Evolutionary conservation across 2,329 filamentous ascomycete genomes (phyloP).

Genomic region (Fusarium sp.): DNA sequence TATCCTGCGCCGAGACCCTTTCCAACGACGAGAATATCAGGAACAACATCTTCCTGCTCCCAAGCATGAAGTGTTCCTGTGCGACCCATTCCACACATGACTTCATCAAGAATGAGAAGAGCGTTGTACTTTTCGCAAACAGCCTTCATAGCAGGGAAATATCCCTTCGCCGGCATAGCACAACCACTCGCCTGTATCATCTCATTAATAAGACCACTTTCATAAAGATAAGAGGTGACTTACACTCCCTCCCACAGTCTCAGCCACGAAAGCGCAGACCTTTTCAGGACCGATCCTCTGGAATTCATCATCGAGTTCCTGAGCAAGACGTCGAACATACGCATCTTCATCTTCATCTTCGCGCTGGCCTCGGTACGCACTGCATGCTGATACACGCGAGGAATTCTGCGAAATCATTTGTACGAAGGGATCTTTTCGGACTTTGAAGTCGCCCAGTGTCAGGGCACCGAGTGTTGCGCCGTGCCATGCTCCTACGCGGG

Average conservation of each 20-base stretch:
- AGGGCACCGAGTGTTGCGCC: constrained; percentile 38
- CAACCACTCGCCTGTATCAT: constrained; percentile 33
- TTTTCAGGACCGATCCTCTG: constrained; percentile 58
- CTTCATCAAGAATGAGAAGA: constrained; percentile 68
- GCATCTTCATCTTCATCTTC: constrained; percentile 45
- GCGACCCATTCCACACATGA: constrained; percentile 78
- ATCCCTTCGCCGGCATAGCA: constrained; percentile 54
- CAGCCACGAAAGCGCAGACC: constrained; percentile 63
- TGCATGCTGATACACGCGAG: constrained; percentile 19
- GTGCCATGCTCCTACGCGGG: constrained; percentile 34
- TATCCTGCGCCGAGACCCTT: constrained; percentile 68
- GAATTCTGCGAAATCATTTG: constrained; percentile 34
- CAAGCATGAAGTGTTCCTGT: constrained; percentile 72
- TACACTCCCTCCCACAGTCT: constrained; percentile 56
- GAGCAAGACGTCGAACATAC: constrained; percentile 56
- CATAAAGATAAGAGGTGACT: neutral
- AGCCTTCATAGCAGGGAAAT: constrained; percentile 64
- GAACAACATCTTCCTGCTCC: constrained; percentile 68
- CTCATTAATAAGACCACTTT: neutral
- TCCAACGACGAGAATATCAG: constrained; percentile 74
- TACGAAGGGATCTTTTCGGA: constrained; percentile 38
- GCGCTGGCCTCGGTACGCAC: constrained; percentile 14
- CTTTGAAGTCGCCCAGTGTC: constrained; percentile 38
- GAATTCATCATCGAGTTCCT: constrained; percentile 63
- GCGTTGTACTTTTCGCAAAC: constrained; percentile 68